Base-by-base conservation (phyloP, 768 basidiomycete genomes). In the Boletus vinaceobasis region DNA sequence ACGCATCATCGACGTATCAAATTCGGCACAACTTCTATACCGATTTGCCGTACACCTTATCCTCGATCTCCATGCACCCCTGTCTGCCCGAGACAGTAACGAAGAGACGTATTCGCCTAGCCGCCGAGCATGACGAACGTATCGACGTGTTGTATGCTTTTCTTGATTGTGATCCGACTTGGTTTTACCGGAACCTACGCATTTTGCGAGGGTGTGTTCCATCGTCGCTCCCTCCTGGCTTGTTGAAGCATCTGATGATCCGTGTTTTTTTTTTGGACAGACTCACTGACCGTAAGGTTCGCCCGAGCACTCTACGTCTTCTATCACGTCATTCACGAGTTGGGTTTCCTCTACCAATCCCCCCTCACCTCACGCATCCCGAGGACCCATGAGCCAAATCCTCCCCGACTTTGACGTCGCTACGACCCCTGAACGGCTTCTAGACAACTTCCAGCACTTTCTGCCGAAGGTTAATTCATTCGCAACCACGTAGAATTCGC, bases 31-130 rank as follows among this genome's bases (percentile, higher is more conserved):
- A 21, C 65, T 75, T 32, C 61, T 87, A 64, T 81, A 81, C 59
- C 73, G 77, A 59, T 86, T 89, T 67, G 73, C 81, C 66, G 68
- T 81, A 59, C 88, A 90, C 68, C 79, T 90, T 52, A 77, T 90
- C 36, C 75, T 76, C 52, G 84, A 88, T 64, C 81, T 90, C 31
- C 82, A 80, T 31, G 84, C 86, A 7, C 88, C 89, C 0, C 66
- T 91, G 39, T 76, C 81, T 31, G 86, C 88, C 19, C 72, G 76
- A 43, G 87, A 90, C 68, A 79, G 73, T 57, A 70, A 85, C 50
- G 82, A 83, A 59, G 88, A 91, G 64, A 90, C 89, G 87, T 74
- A 76, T 91, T 46, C 89, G 90, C 73, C 74, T 89, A 56, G 88
- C 88, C 44, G 89, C 89, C 11, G 87, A 89, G 63, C 81, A 82